These are phyloP conservation scores for Colletotrichum orchidophilum DNA, from an alignment of 2,329 filamentous ascomycete species.

Conservation along the genomic window DNA sequence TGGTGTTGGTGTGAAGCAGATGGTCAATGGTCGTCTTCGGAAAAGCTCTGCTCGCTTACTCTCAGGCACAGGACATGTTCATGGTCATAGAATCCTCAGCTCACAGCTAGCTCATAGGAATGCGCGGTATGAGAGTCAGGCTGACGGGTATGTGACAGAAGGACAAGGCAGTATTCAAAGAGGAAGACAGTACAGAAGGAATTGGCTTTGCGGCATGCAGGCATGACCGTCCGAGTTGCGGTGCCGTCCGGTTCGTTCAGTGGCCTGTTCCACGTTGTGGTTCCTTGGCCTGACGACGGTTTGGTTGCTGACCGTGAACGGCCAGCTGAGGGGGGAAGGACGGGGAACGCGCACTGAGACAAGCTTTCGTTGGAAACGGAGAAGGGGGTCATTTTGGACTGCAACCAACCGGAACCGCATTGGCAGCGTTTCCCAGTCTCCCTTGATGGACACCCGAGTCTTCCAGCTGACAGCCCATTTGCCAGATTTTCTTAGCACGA, in stretches of 20 bases:
- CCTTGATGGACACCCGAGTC: background rate
- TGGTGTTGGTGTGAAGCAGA: slow-evolving; percentile 10
- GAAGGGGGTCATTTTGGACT: background rate
- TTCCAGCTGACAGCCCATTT: background rate
- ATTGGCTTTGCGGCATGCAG: background rate
- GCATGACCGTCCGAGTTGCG: background rate
- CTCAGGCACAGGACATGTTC: background rate
- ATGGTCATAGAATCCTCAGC: background rate
- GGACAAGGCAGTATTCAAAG: background rate
- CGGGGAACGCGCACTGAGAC: slow-evolving; percentile 6
- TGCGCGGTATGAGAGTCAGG: background rate
- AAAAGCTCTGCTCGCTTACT: background rate
- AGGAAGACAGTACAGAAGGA: background rate
- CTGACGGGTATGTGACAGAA: background rate
- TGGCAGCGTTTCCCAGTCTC: background rate
- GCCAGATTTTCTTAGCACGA: background rate
- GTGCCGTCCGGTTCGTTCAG: background rate
- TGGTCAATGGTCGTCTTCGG: background rate
- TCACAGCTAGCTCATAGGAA: background rate
- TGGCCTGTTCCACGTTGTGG: background rate
- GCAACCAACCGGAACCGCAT: background rate
- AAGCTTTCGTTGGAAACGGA: background rate
- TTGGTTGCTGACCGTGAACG: background rate
- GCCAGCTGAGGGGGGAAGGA: background rate
- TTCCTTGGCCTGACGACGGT: background rate